Base-by-base conservation (phyloP, 331 rosid genomes). In the Telfairia occidentalis region DNA sequence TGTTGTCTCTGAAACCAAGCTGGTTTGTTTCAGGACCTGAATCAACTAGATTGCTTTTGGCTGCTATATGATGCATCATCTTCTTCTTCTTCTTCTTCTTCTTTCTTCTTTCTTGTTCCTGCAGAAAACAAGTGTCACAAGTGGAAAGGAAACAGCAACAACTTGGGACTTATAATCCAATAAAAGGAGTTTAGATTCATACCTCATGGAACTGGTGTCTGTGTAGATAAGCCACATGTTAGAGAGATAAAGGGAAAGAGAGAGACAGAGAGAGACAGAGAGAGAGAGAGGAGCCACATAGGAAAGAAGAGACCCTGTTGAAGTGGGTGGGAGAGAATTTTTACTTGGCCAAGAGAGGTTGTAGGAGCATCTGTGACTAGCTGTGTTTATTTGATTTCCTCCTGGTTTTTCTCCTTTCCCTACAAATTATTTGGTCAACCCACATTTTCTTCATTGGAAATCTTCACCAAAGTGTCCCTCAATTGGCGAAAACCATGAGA, bases 381-480 rank as follows among this genome's bases (percentile, higher is more conserved):
- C 1, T 69, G 57, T 24, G 15, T 42, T 43, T 10, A 40, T 66
- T 66, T 66, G 53, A 38, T 42, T 38, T 66, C 73, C 82, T 76
- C 86, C 85, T 78, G 24, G 24, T 55, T 76, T 79, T 78, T 75
- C 85, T 82, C 86, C 42, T 66, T 15, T 53, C 54, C 82, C 73
- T 74, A 34, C 43, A 40, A 71, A 76, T 76, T 77, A 59, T 78
- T 81, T 79, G 80, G 83, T 87, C 84, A 82, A 45, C 76, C 71
- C 58, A 42, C n/a, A 70, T 80, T 69, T 76, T 61, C 34, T 69
- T 28, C 19, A 40, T 19, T 7, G 2, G 42, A 37, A 37, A 64
- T 35, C 71, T 64, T 66, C 35, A 66, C 73, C 52, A 38, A 66
- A 38, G 13, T 66, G 9, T 40, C 73, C 40, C 73, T 9, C 32